phyloP scores from a whole-genome alignment of 1,284 basidiomycete genomes.

The Salmacisia buchloeana region DNA sequence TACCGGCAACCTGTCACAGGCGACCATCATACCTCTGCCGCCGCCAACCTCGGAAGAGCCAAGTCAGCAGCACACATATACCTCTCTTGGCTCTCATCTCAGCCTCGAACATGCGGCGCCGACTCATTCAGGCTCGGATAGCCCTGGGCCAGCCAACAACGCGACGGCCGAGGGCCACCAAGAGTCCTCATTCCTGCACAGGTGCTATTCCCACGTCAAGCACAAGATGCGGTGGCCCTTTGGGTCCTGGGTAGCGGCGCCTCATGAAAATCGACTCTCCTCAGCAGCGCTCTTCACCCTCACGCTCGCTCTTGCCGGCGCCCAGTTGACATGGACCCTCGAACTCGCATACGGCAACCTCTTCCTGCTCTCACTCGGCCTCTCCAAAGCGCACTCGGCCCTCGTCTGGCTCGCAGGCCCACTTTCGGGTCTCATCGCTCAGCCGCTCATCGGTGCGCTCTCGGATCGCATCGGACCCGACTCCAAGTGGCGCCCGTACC shows the following conservation, averaged over 20 bases:
- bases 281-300: slow-evolving; percentile 54
- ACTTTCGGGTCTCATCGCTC: slow-evolving; percentile 82
- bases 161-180: too few relatives aligned
- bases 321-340: slow-evolving; percentile 86
- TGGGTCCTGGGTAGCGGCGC: background rate
- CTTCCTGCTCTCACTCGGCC: slow-evolving; percentile 78
- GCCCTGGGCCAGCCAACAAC: too few relatives aligned
- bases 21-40: background rate
- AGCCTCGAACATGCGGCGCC: background rate
- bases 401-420: slow-evolving; percentile 96
- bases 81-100: background rate
- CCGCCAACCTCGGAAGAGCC: background rate
- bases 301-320: slow-evolving; percentile 62
- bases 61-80: background rate
- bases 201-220: background rate
- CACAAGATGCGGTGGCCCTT: background rate
- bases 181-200: background rate
- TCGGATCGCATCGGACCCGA: slow-evolving; percentile 63
- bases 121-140: too few relatives aligned
- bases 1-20: background rate
- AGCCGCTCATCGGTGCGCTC: slow-evolving; percentile 88
- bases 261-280: slow-evolving; percentile 23
- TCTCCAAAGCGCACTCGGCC: slow-evolving; percentile 83
- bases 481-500: slow-evolving; percentile 64
- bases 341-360: slow-evolving; percentile 88